Conservation (phyloP, 805 yeast species). For the Wickerhamiella lipophila region DNA sequence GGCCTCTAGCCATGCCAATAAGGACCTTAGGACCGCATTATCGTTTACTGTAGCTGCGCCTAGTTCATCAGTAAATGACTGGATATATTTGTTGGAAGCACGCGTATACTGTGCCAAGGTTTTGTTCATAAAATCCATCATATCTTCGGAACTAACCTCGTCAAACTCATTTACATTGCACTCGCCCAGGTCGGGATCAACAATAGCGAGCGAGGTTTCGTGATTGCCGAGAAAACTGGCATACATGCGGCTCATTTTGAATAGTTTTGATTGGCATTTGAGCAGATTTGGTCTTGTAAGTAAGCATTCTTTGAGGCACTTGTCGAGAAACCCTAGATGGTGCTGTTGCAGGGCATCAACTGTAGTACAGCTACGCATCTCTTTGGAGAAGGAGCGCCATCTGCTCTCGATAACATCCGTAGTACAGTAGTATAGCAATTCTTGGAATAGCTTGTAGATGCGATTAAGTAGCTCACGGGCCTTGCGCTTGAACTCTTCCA, state of each 20-base stretch:
- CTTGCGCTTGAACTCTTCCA: slow-evolving; percentile 37
- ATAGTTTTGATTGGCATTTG: slow-evolving; percentile 33
- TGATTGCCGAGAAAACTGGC: slow-evolving; percentile 21
- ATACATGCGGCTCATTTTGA: slow-evolving; percentile 26
- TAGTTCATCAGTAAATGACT: slow-evolving; percentile 1
- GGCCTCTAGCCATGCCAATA: background rate
- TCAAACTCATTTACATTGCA: background rate
- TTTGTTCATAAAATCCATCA: slow-evolving; percentile 23
- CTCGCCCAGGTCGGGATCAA: slow-evolving; percentile 21
- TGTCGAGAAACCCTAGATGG: slow-evolving; percentile 47
- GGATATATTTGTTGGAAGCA: slow-evolving; percentile 1
- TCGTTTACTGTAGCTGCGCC: background rate
- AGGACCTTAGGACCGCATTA: background rate
- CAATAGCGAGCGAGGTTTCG: slow-evolving; percentile 18
- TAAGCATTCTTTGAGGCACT: slow-evolving; percentile 52
- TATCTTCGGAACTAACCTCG: slow-evolving; percentile 15
- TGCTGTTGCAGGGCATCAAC: slow-evolving; percentile 35
- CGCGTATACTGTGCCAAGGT: slow-evolving; percentile 25
- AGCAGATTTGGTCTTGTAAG: slow-evolving; percentile 47
- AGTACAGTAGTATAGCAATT: slow-evolving; percentile 43
- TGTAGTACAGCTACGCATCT: slow-evolving; percentile 26
- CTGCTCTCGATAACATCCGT: slow-evolving; percentile 47
- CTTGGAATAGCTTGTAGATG: slow-evolving; percentile 45
- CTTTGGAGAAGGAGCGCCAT: slow-evolving; percentile 33
- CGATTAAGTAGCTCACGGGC: slow-evolving; percentile 31